Base-by-base conservation (phyloP, 2,329 filamentous ascomycete genomes). In the Sporothrix pseudoabietina region DNA sequence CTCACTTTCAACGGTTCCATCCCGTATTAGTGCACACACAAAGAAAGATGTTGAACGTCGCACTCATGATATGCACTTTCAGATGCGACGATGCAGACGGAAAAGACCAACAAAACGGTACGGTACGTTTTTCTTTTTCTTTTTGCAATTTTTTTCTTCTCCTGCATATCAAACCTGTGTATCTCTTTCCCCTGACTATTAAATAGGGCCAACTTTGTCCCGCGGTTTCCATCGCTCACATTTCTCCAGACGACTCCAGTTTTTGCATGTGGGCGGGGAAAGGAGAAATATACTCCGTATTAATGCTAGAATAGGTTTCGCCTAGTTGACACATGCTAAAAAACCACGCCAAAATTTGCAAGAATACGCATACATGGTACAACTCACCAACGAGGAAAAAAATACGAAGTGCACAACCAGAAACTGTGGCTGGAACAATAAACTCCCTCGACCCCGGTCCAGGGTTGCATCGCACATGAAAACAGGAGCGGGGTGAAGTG, bases 201-300 rank as follows among this genome's bases (percentile, higher is more conserved):
- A 14, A n/a, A n/a, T 30, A 3, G 30, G 41, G 7, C 30, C 61
- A n/a, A 14, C 8, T 26, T 70, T 16, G 32, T 57, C 44, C 47
- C 47, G 30, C 47, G 10, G 6, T 69, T 55, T 41, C n/a, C 68
- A 26, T 70, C 35, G 35, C 32, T 44, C 68, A 57, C 49, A 57
- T 55, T 69, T 57, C 52, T 70, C 68, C 35, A 57, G 52, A 61
- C 22, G 14, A 35, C 59, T 44, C 59, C 35, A 65, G 39, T 26
- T 69, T 63, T 71, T 63, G 44, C 69, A 71, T 71, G 41, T 71
- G 55, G 39, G 69, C 41, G 69, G 69, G 69, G 69, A 63, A 61
- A 41, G 39, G 16, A 39, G 41, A 52, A 47, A n/a, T 52, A 26
- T 26, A 26, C 26, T 26, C 26, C 26, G 69, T 4, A 22, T 26